Base-by-base conservation (phyloP, 2,329 filamentous ascomycete species). In the Penicillium aurantiogriseum region DNA sequence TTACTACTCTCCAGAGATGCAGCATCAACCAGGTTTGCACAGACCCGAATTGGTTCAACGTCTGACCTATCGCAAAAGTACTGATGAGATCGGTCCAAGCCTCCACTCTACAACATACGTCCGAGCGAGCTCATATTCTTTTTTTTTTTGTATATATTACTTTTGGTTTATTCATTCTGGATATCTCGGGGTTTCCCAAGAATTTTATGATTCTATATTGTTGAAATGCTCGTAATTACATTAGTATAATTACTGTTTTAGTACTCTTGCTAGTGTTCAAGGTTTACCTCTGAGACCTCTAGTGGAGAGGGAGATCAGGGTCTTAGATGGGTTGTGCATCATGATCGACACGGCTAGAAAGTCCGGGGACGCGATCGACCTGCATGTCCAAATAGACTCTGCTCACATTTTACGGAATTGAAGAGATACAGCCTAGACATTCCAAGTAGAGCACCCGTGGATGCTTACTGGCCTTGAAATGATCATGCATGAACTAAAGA, bases 381-480 rank as follows among this genome's bases (percentile, higher is more conserved):
- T 66, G 63, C 64, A 66, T 63, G 64, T 65, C 54, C 39, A 52
- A 58, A 63, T 66, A 63, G 61, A 64, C 63, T 67, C 62, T 63
- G 61, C 57, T 67, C 64, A 67, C 64, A 67, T 67, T 66, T 54
- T 55, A 39, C 64, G 64, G 64, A 61, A 64, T 27, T 45, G 51
- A 58, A 53, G 51, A 66, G 62, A 54, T 56, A 61, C 63, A 65
- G 64, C 53, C 47, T 36, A 21, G 42, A 49, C 64, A 67, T 67
- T 66, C 64, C 63, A 64, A 56, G 36, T 39, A 52, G 48, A 39
- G 47, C 29, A 56, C 11, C 31, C 11, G 31, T 33, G 31, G 5
- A 33, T 54, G 47, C 53, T 55, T n/a, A 59, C 54, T 29, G 50
- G 57, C 11, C 31, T 33, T 33, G 31, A 17, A 51, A 36, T 27